These are phyloP conservation scores for Chenopodium suecicum DNA, from an alignment of 148 eudicot genomes.

Conservation along the genomic window DNA sequence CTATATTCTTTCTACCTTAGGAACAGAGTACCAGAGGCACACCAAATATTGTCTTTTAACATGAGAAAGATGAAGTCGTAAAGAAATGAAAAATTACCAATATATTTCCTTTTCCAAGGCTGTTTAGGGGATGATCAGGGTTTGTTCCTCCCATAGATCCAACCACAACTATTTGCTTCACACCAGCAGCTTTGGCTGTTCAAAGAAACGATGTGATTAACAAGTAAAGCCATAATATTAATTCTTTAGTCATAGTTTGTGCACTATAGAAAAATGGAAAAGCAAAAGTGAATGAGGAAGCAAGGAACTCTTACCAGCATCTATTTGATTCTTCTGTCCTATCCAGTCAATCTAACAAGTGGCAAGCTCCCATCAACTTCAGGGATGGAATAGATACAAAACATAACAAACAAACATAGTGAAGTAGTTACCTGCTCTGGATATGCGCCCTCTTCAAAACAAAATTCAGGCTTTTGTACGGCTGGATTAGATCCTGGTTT, in stretches of 20 bases:
- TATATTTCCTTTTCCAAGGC: constrained; percentile 88
- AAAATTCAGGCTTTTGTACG: constrained; percentile 77
- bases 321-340: constrained; percentile 97
- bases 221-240: not conserved
- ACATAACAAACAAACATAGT: not conserved
- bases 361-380: constrained; percentile 10
- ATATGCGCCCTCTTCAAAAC: constrained; percentile 70
- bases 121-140: constrained; percentile 74
- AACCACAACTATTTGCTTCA: constrained; percentile 91
- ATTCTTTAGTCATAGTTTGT: not conserved
- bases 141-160: constrained; percentile 99
- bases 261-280: not conserved
- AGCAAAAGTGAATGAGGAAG: not conserved
- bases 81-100: constrained; percentile 39
- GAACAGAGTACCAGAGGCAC: not conserved
- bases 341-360: constrained; percentile 85
- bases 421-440: constrained; percentile 77
- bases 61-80: not conserved
- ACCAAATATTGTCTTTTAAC: not conserved
- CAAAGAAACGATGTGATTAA: constrained; percentile 13
- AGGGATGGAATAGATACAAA: not conserved
- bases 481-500: constrained; percentile 92
- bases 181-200: constrained; percentile 98
- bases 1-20: not conserved
- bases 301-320: constrained; percentile 63